Percentiles rank a stretch among this genome's conserved stretches.
Conservation (phyloP, 129 eudicot genomes). For the Flaveria ramosissima region DNA sequence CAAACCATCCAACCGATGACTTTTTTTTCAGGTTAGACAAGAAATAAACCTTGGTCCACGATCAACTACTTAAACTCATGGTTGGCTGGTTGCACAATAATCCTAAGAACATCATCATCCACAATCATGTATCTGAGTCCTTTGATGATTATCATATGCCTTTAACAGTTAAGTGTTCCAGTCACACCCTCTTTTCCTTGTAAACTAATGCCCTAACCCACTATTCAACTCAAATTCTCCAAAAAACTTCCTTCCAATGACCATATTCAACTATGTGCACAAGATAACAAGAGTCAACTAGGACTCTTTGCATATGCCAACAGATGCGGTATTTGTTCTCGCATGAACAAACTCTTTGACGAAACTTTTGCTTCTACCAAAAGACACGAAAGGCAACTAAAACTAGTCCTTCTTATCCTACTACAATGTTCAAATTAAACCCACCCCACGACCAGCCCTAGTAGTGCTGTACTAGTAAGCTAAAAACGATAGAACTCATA, state of each 20-base stretch:
- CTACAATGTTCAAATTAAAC: too few species aligned
- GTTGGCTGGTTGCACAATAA: background rate
- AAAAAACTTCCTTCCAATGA: conserved; percentile 10
- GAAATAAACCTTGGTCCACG: conserved; percentile 16
- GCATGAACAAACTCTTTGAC: background rate
- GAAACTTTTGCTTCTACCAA: background rate
- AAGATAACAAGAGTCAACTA: too few species aligned
- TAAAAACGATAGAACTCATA: background rate
- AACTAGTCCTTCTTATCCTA: too few species aligned
- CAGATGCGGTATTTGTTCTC: conserved; percentile 7
- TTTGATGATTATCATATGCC: background rate
- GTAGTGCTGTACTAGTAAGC: background rate
- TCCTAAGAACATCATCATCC: conserved; percentile 15
- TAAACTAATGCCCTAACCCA: conserved; percentile 16
- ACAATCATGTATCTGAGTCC: conserved; percentile 9
- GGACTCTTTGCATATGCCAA: conserved; percentile 5
- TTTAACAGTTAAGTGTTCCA: background rate
- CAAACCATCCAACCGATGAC: background rate
- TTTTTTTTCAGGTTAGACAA: background rate
- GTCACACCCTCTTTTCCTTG: background rate
- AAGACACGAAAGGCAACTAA: too few species aligned
- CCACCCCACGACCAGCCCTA: background rate
- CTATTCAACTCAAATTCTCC: conserved; percentile 9
- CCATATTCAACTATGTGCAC: background rate
- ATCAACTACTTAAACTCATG: conserved; percentile 2